Evolutionary conservation across 345 rosid genomes (phyloP).

Genomic region (Moricandia arvensis): DNA sequence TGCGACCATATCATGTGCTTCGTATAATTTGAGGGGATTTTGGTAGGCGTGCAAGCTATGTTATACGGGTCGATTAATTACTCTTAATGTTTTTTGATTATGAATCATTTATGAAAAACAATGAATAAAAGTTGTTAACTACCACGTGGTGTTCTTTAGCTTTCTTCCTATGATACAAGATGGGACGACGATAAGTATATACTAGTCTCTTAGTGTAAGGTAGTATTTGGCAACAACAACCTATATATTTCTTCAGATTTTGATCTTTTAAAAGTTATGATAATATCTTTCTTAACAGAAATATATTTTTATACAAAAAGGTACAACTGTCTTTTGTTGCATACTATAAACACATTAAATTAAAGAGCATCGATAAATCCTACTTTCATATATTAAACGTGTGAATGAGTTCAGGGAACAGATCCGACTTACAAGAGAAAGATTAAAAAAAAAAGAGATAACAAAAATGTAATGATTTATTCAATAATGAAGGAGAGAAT

Average conservation of each 20-base stretch:
- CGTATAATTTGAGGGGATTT: conserved; percentile 13
- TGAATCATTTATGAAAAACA: not conserved
- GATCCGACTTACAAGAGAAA: not conserved
- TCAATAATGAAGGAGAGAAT: not conserved
- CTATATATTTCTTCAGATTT: not conserved
- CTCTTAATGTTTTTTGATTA: not conserved
- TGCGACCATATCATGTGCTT: not conserved
- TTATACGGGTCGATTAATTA: not conserved
- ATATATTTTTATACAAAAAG: not conserved
- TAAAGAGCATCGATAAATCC: conserved; percentile 11
- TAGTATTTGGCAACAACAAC: conserved; percentile 17
- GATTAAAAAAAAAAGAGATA: not conserved
- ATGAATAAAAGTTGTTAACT: conserved; percentile 1
- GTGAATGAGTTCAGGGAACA: conserved; percentile 1
- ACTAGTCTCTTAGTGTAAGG: conserved; percentile 23
- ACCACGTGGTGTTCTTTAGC: conserved; percentile 23
- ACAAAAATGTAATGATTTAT: not conserved
- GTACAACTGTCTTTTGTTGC: not conserved
- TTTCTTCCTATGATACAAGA: conserved; percentile 7
- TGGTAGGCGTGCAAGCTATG: conserved; percentile 21
- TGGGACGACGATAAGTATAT: conserved; percentile 35
- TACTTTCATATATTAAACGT: conserved; percentile 3
- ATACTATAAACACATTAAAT: not conserved
- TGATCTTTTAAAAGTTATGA: not conserved
- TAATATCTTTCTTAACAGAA: not conserved